Evolutionary conservation across 2,329 filamentous ascomycete genomes (phyloP).

Genomic region (Fusarium tuaranense): DNA sequence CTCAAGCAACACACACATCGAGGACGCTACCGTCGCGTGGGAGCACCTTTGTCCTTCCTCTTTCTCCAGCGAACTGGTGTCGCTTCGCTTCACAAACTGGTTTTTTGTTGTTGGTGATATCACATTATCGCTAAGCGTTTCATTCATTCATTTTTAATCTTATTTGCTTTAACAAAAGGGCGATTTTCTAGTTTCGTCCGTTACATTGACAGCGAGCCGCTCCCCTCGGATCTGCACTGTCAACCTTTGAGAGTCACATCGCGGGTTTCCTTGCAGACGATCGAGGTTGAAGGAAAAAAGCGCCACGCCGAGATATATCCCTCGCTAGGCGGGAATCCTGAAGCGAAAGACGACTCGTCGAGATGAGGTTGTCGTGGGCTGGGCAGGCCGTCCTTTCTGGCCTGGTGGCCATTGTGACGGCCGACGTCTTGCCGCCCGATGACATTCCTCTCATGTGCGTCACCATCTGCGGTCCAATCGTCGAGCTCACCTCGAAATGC

Average conservation of each 20-base stretch:
- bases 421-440: conserved; percentile 49
- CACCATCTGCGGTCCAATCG: conserved; percentile 57
- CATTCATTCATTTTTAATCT: conserved; percentile 17
- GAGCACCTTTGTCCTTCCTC: conserved; percentile 14
- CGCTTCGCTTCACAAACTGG: conserved; percentile 22
- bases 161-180: conserved; percentile 11
- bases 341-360: neutral
- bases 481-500: conserved; percentile 55
- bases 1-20: neutral
- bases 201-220: conserved; percentile 10
- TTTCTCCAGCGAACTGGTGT: conserved; percentile 25
- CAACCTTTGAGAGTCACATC: neutral
- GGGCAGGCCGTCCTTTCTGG: conserved; percentile 45
- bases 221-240: conserved; percentile 18
- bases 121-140: conserved; percentile 27
- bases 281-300: neutral
- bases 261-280: conserved; percentile 2
- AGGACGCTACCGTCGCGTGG: conserved; percentile 8
- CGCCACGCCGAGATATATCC: neutral
- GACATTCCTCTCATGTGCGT: conserved; percentile 55
- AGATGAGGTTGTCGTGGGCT: conserved; percentile 45
- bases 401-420: conserved; percentile 44
- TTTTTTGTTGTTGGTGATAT: conserved; percentile 19
- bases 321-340: neutral
- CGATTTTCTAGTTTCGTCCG: conserved; percentile 22